Evolutionary conservation across 2,329 filamentous ascomycete species (phyloP).

Genomic region (Seiridium unicorne): DNA sequence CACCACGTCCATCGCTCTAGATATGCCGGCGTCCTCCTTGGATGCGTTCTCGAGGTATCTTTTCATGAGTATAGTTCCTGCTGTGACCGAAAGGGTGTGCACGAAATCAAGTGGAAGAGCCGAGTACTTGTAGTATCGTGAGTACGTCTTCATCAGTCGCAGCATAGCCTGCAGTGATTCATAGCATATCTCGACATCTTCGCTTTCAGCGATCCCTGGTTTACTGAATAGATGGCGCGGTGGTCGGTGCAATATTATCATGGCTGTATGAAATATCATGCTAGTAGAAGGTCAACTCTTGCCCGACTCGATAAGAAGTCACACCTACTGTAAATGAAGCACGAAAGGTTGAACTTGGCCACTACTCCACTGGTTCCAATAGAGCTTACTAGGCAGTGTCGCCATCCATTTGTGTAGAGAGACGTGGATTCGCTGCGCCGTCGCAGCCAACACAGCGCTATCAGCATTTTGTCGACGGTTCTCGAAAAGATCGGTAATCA

Average conservation of each 20-base stretch:
- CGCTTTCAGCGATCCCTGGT: conserved; percentile 34
- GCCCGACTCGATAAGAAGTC: neutral
- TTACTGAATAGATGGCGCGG: conserved; percentile 41
- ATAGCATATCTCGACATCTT: conserved; percentile 49
- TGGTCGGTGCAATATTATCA: conserved; percentile 51
- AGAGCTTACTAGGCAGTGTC: conserved; percentile 41
- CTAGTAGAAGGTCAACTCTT: conserved; percentile 9
- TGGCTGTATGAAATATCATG: conserved; percentile 48
- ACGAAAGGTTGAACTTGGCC: conserved; percentile 43
- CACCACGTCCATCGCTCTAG: conserved; percentile 46
- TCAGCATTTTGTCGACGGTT: conserved; percentile 41
- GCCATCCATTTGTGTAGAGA: conserved; percentile 45
- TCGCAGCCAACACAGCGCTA: conserved; percentile 37
- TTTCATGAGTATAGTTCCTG: conserved; percentile 45
- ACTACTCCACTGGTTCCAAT: conserved; percentile 51
- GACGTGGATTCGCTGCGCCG: conserved; percentile 43
- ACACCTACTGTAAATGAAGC: conserved; percentile 40
- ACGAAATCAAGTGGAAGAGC: conserved; percentile 35
- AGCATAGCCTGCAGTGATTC: conserved; percentile 45
- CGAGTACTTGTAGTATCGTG: conserved; percentile 40
- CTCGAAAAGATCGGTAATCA: conserved; percentile 50
- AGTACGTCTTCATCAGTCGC: conserved; percentile 41
- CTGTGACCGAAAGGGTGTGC: conserved; percentile 40
- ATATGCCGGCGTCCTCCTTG: conserved; percentile 43
- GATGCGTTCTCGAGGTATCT: conserved; percentile 37